A percentile compares a stretch with the other conserved stretches of the same genome.
Conservation (phyloP, 2,329 filamentous ascomycete species). For the Aplosporella prunicola region DNA sequence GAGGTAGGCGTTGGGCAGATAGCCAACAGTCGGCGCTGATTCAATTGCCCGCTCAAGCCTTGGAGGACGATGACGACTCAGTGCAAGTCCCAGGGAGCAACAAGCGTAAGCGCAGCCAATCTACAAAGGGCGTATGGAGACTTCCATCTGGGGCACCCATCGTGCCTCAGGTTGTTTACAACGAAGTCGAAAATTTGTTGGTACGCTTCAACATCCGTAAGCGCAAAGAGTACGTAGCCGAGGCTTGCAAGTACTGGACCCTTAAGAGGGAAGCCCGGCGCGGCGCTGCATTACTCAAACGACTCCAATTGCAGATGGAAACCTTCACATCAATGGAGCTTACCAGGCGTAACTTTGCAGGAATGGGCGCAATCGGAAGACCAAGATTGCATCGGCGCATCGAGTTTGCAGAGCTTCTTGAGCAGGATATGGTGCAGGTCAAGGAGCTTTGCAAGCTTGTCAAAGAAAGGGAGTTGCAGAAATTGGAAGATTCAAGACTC, state of each 20-base stretch:
- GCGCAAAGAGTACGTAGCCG: conserved; percentile 83
- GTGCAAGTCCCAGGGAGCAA: conserved; percentile 37
- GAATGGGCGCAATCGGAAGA: conserved; percentile 79
- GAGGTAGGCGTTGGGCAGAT: conserved; percentile 82
- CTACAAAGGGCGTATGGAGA: conserved; percentile 70
- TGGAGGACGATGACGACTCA: conserved; percentile 42
- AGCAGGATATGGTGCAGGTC: conserved; percentile 69
- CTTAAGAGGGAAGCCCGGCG: conserved; percentile 87
- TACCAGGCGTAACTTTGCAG: conserved; percentile 87
- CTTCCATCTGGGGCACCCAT: conserved; percentile 90
- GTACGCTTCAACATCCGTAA: conserved; percentile 76
- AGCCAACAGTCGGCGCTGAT: conserved; percentile 63
- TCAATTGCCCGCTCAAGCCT: conserved; percentile 15
- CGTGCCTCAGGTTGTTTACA: conserved; percentile 79
- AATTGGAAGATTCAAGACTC: conserved; percentile 66
- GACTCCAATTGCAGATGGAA: conserved; percentile 88
- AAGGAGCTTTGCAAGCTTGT: conserved; percentile 60
- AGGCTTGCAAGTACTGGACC: conserved; percentile 96
- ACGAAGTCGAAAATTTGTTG: conserved; percentile 74
- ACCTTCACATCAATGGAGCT: conserved; percentile 97
- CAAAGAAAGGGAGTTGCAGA: conserved; percentile 66
- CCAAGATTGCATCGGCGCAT: conserved; percentile 71
- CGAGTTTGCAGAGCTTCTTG: conserved; percentile 70
- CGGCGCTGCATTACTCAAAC: conserved; percentile 83
- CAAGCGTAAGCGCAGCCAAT: conserved; percentile 46